These are phyloP conservation scores for Juglanconis oblonga DNA, from an alignment of 2,329 filamentous ascomycete genomes.

Conservation along the genomic window DNA sequence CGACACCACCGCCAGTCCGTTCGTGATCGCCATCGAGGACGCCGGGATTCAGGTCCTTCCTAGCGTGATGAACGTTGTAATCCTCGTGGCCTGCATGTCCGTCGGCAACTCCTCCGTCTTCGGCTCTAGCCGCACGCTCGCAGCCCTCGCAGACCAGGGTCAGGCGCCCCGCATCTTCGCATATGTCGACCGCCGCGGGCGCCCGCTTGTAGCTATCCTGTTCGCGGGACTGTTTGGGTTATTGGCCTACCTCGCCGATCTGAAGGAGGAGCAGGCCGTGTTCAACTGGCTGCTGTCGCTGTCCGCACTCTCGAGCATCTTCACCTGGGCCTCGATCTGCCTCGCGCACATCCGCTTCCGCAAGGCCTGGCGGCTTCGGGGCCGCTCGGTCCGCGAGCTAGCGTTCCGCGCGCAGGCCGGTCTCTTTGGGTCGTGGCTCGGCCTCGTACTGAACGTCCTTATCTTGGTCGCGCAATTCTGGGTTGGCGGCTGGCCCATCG, in stretches of 20 bases:
- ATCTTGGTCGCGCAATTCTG: conserved; percentile 85
- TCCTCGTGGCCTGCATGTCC: conserved; percentile 83
- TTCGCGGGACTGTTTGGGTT: conserved; percentile 68
- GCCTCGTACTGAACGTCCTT: conserved; percentile 70
- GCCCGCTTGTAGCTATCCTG: conserved; percentile 71
- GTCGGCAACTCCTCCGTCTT: conserved; percentile 93
- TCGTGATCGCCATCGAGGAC: conserved; percentile 87
- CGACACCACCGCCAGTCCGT: conserved; percentile 55
- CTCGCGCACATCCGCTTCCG: conserved; percentile 92
- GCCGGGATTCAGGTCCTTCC: conserved; percentile 79
- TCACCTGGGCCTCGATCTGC: conserved; percentile 83
- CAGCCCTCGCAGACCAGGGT: conserved; percentile 82
- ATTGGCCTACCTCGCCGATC: conserved; percentile 73
- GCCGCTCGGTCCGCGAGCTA: conserved; percentile 70
- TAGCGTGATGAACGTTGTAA: conserved; percentile 92
- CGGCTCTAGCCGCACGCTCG: conserved; percentile 84
- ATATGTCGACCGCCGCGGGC: conserved; percentile 80
- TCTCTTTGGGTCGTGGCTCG: conserved; percentile 75
- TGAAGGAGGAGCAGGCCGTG: conserved; percentile 55
- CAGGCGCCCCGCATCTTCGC: conserved; percentile 75
- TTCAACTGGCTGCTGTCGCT: conserved; percentile 80
- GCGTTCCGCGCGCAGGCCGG: conserved; percentile 81
- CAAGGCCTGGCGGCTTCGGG: conserved; percentile 67
- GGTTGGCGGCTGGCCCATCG: conserved; percentile 76
- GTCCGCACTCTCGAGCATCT: conserved; percentile 69